These are phyloP conservation scores for Acanthamoeba sp. DNA, from an alignment of 208 protist species.

Conservation along the genomic window DNA sequence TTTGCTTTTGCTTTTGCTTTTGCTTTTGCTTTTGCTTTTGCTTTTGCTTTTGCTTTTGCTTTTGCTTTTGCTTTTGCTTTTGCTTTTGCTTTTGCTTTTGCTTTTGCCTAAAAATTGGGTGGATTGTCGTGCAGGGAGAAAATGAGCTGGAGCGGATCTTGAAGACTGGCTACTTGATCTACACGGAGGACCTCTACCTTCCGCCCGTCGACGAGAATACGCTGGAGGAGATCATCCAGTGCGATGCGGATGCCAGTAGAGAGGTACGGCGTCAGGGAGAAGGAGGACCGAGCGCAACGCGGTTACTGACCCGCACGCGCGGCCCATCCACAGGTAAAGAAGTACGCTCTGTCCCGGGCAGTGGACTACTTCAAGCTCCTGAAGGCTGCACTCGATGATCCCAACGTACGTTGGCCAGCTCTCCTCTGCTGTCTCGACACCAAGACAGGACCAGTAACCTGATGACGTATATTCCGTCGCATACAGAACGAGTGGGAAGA, in stretches of 20 bases:
- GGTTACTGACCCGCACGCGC: background rate
- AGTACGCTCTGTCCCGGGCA: slow-evolving; percentile 18
- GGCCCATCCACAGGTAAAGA: background rate
- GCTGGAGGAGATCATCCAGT: slow-evolving; percentile 50
- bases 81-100: no score
- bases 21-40: no score
- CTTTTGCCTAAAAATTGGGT: no score
- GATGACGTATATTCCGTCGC: no score
- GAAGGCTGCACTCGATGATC: slow-evolving; percentile 33
- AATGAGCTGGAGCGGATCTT: slow-evolving; percentile 49
- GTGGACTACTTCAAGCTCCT: slow-evolving; percentile 49
- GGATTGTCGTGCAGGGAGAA: background rate
- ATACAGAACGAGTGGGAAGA: slow-evolving; percentile 75
- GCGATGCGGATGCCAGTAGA: background rate
- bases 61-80: no score
- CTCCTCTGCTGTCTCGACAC: no score
- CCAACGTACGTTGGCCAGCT: background rate
- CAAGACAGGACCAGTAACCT: no score
- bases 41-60: no score
- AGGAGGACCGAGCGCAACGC: no score
- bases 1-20: no score
- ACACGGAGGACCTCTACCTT: slow-evolving; percentile 70
- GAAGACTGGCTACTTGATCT: slow-evolving; percentile 17
- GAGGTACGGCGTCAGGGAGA: no score
- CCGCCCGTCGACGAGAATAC: slow-evolving; percentile 44